Base-by-base conservation (phyloP, 1,139 yeast genomes). In the Debaryomycetaceae sp. region DNA sequence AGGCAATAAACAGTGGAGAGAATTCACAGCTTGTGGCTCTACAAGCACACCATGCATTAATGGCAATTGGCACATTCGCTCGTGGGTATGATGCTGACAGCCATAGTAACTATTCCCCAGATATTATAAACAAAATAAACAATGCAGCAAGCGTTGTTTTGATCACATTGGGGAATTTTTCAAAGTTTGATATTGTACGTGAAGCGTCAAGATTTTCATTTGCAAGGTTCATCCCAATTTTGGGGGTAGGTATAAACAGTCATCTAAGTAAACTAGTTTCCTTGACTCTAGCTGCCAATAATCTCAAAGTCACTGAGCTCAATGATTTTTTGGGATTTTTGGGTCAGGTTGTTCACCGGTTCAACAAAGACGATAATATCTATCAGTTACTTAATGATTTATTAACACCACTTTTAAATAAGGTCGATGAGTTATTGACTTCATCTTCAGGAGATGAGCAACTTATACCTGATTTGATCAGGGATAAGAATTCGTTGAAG, bases 61-160 rank as follows among this genome's bases (percentile, higher is more conserved):
- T 88, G 82, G 93, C 97, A 0, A 80, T 93, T 43, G 97, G 97
- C 34, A 88, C 97, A 0, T 77, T 91, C 57, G 87, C 91, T 2
- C 79, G 93, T 58, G 98, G 98, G 1, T 83, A 87, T 55, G 85
- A 82, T 51, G 75, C 74, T 40, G 74, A 69, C 40, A 53, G 53
- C 27, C 58, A 59, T 34, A 59, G 57, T 33, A 64, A 62, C 37
- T 50, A 67, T 58, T 48, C 63, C 53, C 55, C 52, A 49, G 72
- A 66, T 40, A 59, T 78, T 23, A 66, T 77, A 14, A 75, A 69
- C 45, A 85, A 83, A 57, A 79, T 88, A 53, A 72, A 78, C 48
- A 81, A 82, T 53, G 87, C 90, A 11, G 81, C 96, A 0, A 90
- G 88, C 60, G 96, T 87, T 31, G 88, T 89, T 9, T 65, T 88